These are phyloP conservation scores for Aspergillus homomorphus DNA, from an alignment of 495 filamentous ascomycete species.

Conservation along the genomic window DNA sequence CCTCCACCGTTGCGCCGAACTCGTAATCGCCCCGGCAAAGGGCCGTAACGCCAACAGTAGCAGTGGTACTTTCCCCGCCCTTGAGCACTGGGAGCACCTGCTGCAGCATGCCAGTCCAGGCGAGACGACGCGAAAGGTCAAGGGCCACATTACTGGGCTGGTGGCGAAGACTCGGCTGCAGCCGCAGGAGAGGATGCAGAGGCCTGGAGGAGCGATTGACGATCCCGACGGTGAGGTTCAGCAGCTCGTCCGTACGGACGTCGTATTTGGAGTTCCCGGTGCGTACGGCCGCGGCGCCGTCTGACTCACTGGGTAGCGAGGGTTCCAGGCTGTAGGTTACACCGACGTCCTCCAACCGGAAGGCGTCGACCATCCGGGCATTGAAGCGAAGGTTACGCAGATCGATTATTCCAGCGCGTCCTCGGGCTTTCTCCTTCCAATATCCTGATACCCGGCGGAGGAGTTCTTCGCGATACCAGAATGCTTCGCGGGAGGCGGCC, in stretches of 20 bases:
- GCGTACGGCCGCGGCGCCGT: constrained; percentile 29
- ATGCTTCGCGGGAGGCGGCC: constrained; percentile 73
- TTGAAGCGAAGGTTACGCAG: constrained; percentile 69
- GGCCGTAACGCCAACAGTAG: constrained; percentile 63
- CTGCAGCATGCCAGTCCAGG: constrained; percentile 82
- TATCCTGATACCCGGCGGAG: constrained; percentile 65
- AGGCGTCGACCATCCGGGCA: constrained; percentile 75
- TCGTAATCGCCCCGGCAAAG: constrained; percentile 82
- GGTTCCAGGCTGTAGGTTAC: constrained; percentile 58
- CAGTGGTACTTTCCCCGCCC: constrained; percentile 51
- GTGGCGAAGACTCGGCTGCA: constrained; percentile 73
- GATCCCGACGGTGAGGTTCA: constrained; percentile 64
- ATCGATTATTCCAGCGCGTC: constrained; percentile 67
- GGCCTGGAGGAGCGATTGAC: constrained; percentile 67
- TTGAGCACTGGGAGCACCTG: constrained; percentile 60
- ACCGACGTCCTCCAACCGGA: constrained; percentile 76
- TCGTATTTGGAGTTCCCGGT: constrained; percentile 49
- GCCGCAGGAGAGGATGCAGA: constrained; percentile 68
- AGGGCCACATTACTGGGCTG: constrained; percentile 71
- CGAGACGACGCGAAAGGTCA: constrained; percentile 78
- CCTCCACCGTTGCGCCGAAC: constrained; percentile 76
- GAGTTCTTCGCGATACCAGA: constrained; percentile 89
- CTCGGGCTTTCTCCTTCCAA: constrained; percentile 63
- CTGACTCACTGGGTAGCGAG: constrained; percentile 14
- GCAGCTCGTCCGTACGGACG: constrained; percentile 67